Evolutionary conservation across 208 protist species (phyloP).

Genomic region (Wallacemonas sp.): DNA sequence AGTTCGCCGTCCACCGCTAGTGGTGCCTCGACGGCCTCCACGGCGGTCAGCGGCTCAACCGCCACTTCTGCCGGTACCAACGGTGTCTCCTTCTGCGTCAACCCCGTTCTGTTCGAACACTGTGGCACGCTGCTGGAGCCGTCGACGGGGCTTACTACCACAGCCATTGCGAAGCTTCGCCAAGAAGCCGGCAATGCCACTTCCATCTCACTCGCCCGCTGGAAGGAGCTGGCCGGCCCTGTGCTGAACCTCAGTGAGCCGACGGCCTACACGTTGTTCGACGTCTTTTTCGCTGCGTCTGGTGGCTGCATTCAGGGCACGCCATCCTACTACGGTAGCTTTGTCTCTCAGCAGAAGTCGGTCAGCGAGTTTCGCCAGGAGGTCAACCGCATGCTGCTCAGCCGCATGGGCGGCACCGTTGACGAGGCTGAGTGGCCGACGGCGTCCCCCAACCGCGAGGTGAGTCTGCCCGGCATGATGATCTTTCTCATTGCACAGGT

Average conservation of each 20-base stretch:
- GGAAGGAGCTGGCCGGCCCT: slow-evolving; percentile 72
- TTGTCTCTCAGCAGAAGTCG: slow-evolving; percentile 27
- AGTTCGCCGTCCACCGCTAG: not conserved
- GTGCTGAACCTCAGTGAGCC: slow-evolving; percentile 66
- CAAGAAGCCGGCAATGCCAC: slow-evolving; percentile 68
- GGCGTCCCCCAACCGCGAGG: slow-evolving; percentile 65
- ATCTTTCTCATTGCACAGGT: slow-evolving; percentile 87
- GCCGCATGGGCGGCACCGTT: slow-evolving; percentile 84
- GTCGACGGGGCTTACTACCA: slow-evolving; percentile 72
- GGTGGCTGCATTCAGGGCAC: slow-evolving; percentile 78
- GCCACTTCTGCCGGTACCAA: slow-evolving; percentile 23
- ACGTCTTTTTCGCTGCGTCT: slow-evolving; percentile 86
- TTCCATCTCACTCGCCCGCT: slow-evolving; percentile 75
- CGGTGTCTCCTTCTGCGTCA: slow-evolving; percentile 77
- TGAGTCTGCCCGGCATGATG: slow-evolving; percentile 78
- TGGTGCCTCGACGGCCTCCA: not conserved
- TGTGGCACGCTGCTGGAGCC: slow-evolving; percentile 71
- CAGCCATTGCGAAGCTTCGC: slow-evolving; percentile 73
- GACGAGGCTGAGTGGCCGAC: slow-evolving; percentile 72
- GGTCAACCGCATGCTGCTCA: slow-evolving; percentile 70
- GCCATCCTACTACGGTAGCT: slow-evolving; percentile 42
- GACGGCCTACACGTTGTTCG: slow-evolving; percentile 81
- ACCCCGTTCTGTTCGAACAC: slow-evolving; percentile 83
- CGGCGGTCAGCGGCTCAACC: slow-evolving; percentile 1
- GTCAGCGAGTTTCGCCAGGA: slow-evolving; percentile 83